Evolutionary conservation across 345 rosid genomes (phyloP).

Genomic region (Pseudoturritis turrita): DNA sequence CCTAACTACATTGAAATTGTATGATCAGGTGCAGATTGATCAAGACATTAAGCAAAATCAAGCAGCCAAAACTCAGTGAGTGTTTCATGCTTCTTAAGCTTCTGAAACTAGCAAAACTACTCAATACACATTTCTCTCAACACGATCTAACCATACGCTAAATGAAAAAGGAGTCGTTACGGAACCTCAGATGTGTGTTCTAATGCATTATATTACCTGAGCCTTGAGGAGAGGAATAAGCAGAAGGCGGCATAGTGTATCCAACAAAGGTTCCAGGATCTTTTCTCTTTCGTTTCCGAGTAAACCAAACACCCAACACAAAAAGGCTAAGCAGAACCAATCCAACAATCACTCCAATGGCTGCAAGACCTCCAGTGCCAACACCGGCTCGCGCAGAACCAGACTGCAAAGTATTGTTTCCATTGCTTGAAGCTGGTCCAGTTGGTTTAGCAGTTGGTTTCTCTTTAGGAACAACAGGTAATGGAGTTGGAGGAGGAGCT

Average conservation of each 20-base stretch:
- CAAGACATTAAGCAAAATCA: neutral
- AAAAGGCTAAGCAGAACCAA: slow-evolving; percentile 59
- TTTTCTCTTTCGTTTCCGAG: slow-evolving; percentile 54
- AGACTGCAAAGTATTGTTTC: slow-evolving; percentile 38
- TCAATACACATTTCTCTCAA: neutral
- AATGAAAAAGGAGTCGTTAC: neutral
- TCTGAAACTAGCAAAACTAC: neutral
- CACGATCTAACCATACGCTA: neutral
- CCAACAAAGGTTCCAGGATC: slow-evolving; percentile 40
- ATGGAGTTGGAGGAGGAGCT: slow-evolving; percentile 53
- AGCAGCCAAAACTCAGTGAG: neutral
- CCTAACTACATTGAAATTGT: neutral
- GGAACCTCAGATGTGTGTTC: neutral
- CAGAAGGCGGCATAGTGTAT: slow-evolving; percentile 69
- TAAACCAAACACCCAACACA: slow-evolving; percentile 67
- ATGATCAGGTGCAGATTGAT: neutral
- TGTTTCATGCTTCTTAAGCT: neutral
- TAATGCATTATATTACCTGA: slow-evolving; percentile 50
- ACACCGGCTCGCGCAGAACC: slow-evolving; percentile 31
- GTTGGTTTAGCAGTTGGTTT: slow-evolving; percentile 77
- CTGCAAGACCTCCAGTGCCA: slow-evolving; percentile 54
- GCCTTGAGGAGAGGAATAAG: slow-evolving; percentile 77
- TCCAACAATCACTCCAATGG: slow-evolving; percentile 61
- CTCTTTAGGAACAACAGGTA: slow-evolving; percentile 65
- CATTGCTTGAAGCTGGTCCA: slow-evolving; percentile 29